Percentiles rank a stretch among this genome's conserved stretches.
Evolutionary conservation across 371 early-diverging fungal genomes (phyloP).

Genomic region (Entomophthora muscae): DNA sequence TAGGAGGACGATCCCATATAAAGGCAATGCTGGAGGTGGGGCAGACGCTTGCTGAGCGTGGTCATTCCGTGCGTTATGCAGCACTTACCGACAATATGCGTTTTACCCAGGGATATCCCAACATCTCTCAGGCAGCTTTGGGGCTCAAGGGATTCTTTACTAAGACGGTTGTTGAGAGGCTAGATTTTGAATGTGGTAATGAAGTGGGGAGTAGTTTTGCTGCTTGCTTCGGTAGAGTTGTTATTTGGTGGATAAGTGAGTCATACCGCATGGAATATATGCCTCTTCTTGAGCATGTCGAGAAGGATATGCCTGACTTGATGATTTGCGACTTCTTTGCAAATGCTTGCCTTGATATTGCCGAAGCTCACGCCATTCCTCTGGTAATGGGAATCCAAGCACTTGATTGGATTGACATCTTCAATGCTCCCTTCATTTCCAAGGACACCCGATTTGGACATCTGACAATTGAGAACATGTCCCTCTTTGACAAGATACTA

Average conservation of each 20-base stretch:
- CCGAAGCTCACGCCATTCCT: neutral
- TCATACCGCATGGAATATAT: too few relatives aligned
- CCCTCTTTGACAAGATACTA: neutral
- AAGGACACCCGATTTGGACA: neutral
- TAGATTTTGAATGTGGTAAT: too few relatives aligned
- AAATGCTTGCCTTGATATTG: neutral
- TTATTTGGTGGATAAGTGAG: too few relatives aligned
- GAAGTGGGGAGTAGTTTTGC: too few relatives aligned
- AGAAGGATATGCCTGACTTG: neutral
- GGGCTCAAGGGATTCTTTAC: too few relatives aligned
- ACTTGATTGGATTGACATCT: neutral
- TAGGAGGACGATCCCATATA: slow-evolving; percentile 3
- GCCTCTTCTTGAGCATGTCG: neutral
- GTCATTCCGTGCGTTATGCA: neutral
- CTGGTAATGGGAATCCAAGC: neutral
- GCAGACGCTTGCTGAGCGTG: neutral
- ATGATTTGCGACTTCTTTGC: slow-evolving; percentile 1
- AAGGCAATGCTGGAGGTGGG: neutral
- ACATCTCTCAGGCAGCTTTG: neutral
- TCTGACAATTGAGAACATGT: neutral
- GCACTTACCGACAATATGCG: neutral
- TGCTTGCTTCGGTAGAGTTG: too few relatives aligned
- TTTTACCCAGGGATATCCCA: neutral
- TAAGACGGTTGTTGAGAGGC: too few relatives aligned
- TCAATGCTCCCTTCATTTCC: neutral